Evolutionary conservation across 169 alveolate species (phyloP).

Genomic region (Babesia ovata): DNA sequence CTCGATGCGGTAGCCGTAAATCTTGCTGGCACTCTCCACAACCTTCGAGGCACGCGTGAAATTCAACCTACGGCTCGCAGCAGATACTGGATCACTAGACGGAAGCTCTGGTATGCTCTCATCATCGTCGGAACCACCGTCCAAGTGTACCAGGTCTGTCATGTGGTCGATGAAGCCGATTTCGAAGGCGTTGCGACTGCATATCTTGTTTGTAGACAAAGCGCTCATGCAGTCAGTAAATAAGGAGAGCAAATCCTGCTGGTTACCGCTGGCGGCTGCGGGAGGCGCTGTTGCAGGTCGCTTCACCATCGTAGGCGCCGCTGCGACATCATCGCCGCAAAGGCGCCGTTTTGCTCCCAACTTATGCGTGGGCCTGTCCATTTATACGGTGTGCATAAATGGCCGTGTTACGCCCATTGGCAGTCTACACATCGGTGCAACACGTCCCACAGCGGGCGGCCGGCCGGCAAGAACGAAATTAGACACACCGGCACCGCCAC

Average conservation of each 20-base stretch:
- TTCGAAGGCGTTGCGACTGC: conserved; percentile 84
- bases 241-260: conserved; percentile 73
- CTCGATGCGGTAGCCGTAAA: conserved; percentile 80
- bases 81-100: neutral
- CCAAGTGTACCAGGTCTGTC: conserved; percentile 78
- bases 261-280: conserved; percentile 11
- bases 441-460: too few relatives aligned
- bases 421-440: neutral
- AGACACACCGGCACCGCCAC: too few relatives aligned
- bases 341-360: conserved; percentile 25
- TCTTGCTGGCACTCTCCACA: conserved; percentile 79
- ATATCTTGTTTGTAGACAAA: conserved; percentile 79
- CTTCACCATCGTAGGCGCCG: neutral
- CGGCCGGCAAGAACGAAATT: too few relatives aligned
- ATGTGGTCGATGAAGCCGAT: conserved; percentile 82
- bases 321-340: conserved; percentile 1
- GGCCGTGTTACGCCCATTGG: too few relatives aligned
- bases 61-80: conserved; percentile 26
- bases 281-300: neutral
- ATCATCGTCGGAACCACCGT: conserved; percentile 73
- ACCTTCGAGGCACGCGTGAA: conserved; percentile 79
- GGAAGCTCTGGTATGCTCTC: conserved; percentile 54
- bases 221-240: conserved; percentile 81
- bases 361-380: conserved; percentile 3
- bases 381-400: neutral